A percentile compares a stretch with the other conserved stretches of the same genome.
These are phyloP conservation scores for Oryza coarctata DNA, from an alignment of 176 grass and related monocot genomes.

Conservation along the genomic window DNA sequence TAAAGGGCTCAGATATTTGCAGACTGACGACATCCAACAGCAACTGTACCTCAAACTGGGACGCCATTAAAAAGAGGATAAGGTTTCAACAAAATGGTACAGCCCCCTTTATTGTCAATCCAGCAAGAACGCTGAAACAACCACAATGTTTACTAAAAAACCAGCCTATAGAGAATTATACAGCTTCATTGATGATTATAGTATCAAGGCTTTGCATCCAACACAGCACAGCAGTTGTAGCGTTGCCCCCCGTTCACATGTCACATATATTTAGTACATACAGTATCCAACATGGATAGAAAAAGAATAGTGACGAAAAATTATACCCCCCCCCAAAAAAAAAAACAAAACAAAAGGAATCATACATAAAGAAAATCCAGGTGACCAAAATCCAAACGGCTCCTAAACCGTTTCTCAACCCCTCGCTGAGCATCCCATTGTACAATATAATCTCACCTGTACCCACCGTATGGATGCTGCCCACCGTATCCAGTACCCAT, in stretches of 20 bases:
- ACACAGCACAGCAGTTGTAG: slow-evolving; percentile 42
- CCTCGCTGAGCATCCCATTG: background rate
- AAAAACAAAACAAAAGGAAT: slow-evolving; percentile 41
- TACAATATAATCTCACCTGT: slow-evolving; percentile 53
- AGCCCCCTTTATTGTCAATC: slow-evolving; percentile 59
- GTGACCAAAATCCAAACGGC: slow-evolving; percentile 39
- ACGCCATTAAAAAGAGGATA: background rate
- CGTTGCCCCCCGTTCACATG: slow-evolving; percentile 5
- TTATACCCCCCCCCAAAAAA: slow-evolving; percentile 36
- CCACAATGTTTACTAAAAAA: slow-evolving; percentile 38
- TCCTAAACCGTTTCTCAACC: slow-evolving; percentile 34
- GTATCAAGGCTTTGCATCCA: slow-evolving; percentile 27
- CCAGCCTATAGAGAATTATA: slow-evolving; percentile 42
- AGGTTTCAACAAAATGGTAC: slow-evolving; percentile 33
- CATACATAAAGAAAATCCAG: slow-evolving; percentile 43
- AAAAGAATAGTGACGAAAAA: slow-evolving; percentile 56
- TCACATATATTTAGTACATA: slow-evolving; percentile 49
- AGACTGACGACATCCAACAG: background rate
- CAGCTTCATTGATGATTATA: slow-evolving; percentile 42
- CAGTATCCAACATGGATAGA: slow-evolving; percentile 49
- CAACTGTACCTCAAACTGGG: background rate
- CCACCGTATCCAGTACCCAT: slow-evolving; percentile 69
- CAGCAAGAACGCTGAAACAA: slow-evolving; percentile 70
- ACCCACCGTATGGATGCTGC: slow-evolving; percentile 82
- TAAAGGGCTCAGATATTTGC: background rate